Evolutionary conservation across 805 yeast genomes (phyloP).

Genomic region (Starmerella tilneyi): DNA sequence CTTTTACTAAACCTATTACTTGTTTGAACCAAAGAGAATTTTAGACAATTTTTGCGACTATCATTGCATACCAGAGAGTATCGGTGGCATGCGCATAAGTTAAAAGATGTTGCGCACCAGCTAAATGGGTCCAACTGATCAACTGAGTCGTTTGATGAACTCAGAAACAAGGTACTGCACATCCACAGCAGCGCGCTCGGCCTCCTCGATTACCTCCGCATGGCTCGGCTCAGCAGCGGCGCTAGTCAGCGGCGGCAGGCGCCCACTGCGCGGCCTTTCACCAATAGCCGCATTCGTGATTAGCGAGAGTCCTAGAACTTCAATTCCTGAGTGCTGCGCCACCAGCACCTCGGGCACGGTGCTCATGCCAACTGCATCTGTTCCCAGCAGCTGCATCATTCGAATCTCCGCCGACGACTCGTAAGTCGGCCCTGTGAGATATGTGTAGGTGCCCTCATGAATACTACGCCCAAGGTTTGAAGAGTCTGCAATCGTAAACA

Average conservation of each 20-base stretch:
- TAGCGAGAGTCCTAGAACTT: conserved; percentile 72
- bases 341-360: conserved; percentile 93
- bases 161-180: conserved; percentile 52
- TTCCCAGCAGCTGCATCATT: conserved; percentile 60
- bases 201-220: conserved; percentile 80
- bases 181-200: conserved; percentile 69
- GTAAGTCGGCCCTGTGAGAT: conserved; percentile 87
- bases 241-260: conserved; percentile 14
- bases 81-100: too few relatives aligned
- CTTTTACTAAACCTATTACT: too few relatives aligned
- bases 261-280: conserved; percentile 35
- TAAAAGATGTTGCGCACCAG: too few relatives aligned
- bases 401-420: conserved; percentile 90
- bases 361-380: conserved; percentile 95
- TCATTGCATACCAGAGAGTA: too few relatives aligned
- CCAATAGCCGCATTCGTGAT: conserved; percentile 76
- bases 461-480: conserved; percentile 44
- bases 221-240: conserved; percentile 73
- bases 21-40: too few relatives aligned
- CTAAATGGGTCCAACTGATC: not conserved
- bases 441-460: conserved; percentile 80
- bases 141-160: conserved; percentile 16
- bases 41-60: too few relatives aligned
- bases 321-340: conserved; percentile 79
- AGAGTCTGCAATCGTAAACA: conserved; percentile 45